Evolutionary conservation across 495 filamentous ascomycete genomes (phyloP).

Genomic region (Trichoderma virens): DNA sequence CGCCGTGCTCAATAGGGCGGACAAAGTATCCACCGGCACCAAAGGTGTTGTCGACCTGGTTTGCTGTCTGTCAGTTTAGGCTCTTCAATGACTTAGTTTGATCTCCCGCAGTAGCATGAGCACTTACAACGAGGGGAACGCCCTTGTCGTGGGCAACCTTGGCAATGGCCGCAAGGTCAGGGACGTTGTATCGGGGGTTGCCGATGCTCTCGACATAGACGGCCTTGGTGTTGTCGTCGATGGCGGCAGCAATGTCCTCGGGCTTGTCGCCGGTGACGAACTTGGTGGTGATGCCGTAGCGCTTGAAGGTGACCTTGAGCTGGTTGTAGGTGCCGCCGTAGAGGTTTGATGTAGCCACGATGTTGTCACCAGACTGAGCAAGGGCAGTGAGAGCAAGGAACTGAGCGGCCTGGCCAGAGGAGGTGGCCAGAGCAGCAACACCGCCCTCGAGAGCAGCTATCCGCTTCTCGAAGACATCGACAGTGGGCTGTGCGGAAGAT

Average conservation of each 20-base stretch:
- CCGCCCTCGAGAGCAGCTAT: slow-evolving; percentile 94
- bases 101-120: too few relatives aligned
- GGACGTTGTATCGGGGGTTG: slow-evolving; percentile 92
- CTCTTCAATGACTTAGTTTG: too few relatives aligned
- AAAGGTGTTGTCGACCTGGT: slow-evolving; percentile 89
- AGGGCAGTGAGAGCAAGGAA: slow-evolving; percentile 88
- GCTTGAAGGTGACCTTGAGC: slow-evolving; percentile 85
- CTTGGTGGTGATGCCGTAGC: slow-evolving; percentile 82
- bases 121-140: slow-evolving; percentile 75
- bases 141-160: slow-evolving; percentile 73
- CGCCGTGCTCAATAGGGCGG: slow-evolving; percentile 85
- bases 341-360: slow-evolving; percentile 83
- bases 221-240: slow-evolving; percentile 96
- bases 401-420: slow-evolving; percentile 89
- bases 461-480: slow-evolving; percentile 96
- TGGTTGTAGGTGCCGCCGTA: slow-evolving; percentile 99
- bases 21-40: slow-evolving; percentile 90
- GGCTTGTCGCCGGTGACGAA: slow-evolving; percentile 82
- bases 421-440: slow-evolving; percentile 78
- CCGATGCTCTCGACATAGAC: slow-evolving; percentile 94
- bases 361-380: slow-evolving; percentile 84
- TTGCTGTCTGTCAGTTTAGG: background rate
- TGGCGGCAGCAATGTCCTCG: slow-evolving; percentile 71
- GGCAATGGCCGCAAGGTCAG: slow-evolving; percentile 77
- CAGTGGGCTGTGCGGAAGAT: slow-evolving; percentile 61